Conservation (phyloP, 768 basidiomycete genomes). For the Hericium erinaceus region DNA sequence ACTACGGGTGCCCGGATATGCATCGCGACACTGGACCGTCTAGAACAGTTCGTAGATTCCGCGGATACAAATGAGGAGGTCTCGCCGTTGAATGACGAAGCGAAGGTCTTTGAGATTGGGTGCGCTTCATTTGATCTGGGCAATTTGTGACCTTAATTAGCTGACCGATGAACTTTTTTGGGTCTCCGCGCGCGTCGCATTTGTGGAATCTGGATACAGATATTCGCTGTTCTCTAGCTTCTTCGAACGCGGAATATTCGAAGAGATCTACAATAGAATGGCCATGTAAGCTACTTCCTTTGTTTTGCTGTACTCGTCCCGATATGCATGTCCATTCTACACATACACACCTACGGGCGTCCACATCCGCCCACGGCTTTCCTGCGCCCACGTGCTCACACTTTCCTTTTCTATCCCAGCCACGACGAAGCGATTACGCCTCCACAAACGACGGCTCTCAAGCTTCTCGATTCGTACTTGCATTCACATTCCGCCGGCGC, state of each 20-base stretch:
- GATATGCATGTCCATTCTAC: too few relatives aligned
- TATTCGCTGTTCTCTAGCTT: constrained; percentile 9
- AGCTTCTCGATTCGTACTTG: constrained; percentile 78
- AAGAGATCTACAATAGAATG: constrained; percentile 10
- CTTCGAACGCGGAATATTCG: constrained; percentile 11
- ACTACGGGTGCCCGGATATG: constrained; percentile 56
- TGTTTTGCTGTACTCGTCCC: background rate
- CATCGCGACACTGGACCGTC: constrained; percentile 57
- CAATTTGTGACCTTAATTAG: constrained; percentile 5
- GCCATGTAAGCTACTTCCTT: constrained; percentile 3
- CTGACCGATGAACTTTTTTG: background rate
- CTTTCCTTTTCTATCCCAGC: constrained; percentile 25
- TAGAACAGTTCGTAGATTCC: constrained; percentile 62
- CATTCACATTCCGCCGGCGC: constrained; percentile 33
- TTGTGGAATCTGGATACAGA: background rate
- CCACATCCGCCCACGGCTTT: background rate
- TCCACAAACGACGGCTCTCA: constrained; percentile 80
- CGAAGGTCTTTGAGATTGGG: constrained; percentile 72
- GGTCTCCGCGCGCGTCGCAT: background rate
- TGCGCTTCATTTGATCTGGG: constrained; percentile 23
- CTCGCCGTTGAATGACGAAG: constrained; percentile 14
- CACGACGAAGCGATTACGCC: constrained; percentile 68
- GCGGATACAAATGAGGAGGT: constrained; percentile 51
- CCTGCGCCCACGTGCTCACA: background rate
- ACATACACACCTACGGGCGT: background rate